A percentile compares a stretch with the other conserved stretches of the same genome.
Evolutionary conservation across 2,329 filamentous ascomycete genomes (phyloP).

Genomic region (Rhytidhysteron rufulum): DNA sequence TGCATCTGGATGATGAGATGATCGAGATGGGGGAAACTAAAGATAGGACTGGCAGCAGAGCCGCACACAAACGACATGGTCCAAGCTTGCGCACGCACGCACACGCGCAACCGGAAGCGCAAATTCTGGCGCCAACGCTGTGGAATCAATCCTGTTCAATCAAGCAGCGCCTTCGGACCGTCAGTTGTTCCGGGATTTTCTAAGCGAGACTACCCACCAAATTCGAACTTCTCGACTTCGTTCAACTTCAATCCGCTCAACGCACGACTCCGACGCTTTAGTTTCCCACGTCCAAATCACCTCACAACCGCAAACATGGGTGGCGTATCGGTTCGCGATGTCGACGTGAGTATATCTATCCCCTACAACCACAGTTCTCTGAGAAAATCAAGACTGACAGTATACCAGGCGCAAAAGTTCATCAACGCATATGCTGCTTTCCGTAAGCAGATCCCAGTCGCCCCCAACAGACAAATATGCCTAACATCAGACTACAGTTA

Average conservation of each 20-base stretch:
- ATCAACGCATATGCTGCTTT: conserved; percentile 81
- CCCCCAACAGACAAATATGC: too few species aligned
- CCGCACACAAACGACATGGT: too few species aligned
- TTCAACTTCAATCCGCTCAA: conserved; percentile 1
- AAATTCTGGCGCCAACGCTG: background rate
- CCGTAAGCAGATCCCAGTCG: too few species aligned
- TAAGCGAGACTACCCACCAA: conserved; percentile 1
- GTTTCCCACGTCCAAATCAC: conserved; percentile 3
- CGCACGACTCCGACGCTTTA: conserved; percentile 7
- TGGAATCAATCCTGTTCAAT: background rate
- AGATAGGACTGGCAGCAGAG: too few species aligned
- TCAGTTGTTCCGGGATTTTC: background rate
- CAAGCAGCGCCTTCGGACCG: background rate
- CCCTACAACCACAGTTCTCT: background rate
- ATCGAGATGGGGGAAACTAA: too few species aligned
- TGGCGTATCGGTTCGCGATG: conserved; percentile 79
- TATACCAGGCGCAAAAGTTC: conserved; percentile 75
- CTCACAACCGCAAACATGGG: conserved; percentile 51
- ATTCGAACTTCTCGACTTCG: background rate
- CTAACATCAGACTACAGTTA: too few species aligned
- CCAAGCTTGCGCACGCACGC: too few species aligned
- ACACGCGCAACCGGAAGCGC: too few species aligned
- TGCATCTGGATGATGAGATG: too few species aligned
- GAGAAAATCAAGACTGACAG: conserved; percentile 8
- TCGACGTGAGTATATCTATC: conserved; percentile 62